phyloP scores from a whole-genome alignment of 2,329 filamentous ascomycete genomes.

The Paraphaeosphaeria sporulosa region DNA sequence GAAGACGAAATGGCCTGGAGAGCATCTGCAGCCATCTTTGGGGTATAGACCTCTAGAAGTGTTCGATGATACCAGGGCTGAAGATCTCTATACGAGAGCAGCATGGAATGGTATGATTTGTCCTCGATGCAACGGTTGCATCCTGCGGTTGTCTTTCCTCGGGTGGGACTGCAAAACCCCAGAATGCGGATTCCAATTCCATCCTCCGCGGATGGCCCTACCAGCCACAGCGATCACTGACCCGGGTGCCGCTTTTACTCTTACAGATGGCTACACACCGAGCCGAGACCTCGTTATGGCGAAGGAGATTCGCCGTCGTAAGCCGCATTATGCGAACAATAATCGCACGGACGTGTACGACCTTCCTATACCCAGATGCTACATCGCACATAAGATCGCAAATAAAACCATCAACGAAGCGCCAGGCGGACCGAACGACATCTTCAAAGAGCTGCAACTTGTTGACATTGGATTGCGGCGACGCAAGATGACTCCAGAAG shows the following conservation, averaged over 20 bases:
- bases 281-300: constrained; percentile 27
- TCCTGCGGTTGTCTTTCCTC: constrained; percentile 66
- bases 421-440: constrained; percentile 65
- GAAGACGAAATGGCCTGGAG: constrained; percentile 55
- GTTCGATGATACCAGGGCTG: constrained; percentile 46
- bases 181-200: constrained; percentile 58
- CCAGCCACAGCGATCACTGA: constrained; percentile 41
- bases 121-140: constrained; percentile 68
- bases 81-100: constrained; percentile 58
- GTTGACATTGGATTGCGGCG: constrained; percentile 48
- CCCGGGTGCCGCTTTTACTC: constrained; percentile 33
- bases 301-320: not conserved
- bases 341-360: constrained; percentile 56
- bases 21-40: constrained; percentile 49
- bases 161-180: constrained; percentile 67
- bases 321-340: constrained; percentile 40
- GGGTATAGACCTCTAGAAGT: constrained; percentile 29
- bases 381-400: constrained; percentile 65
- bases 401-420: constrained; percentile 61
- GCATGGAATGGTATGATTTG: constrained; percentile 73
- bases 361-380: constrained; percentile 55
- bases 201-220: constrained; percentile 40
- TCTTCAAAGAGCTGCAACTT: constrained; percentile 61
- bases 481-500: constrained; percentile 19
- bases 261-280: constrained; percentile 42